Evolutionary conservation across 176 grass and related monocot genomes (phyloP), one percentile per base, ranked within the genome.

Genomic region (Paspalum notatum): DNA sequence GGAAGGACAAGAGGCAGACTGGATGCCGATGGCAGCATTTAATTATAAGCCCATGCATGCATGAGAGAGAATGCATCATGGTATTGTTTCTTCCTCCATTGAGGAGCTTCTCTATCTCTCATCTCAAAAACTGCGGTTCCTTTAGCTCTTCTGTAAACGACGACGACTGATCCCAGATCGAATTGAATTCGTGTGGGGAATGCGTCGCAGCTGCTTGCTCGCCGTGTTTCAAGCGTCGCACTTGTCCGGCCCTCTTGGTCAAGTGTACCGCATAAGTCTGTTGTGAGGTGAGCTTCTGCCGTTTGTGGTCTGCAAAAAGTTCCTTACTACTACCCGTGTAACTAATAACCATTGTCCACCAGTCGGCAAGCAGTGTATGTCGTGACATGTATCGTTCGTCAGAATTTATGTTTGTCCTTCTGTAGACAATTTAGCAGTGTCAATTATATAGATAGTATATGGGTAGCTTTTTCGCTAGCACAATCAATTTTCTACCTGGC

Each of bases 241-340:
- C 73, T 50, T 58, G 82, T 62, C 76, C 70, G 71, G 27, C 38
- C 38, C 70, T 76, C 82, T 12, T 76, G 68, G 81, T 60, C 75
- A 56, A 77, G 42, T 85, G 87, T 89, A 85, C 87, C 65, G 26
- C 77, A 77, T 89, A 85, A 81, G 82, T 48, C 82, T 89, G 64
- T 85, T 81, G 70, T 81, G 82, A 89, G 72, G 87, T 85, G 77
- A 85, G 77, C 87, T 65, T 66, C 72, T 81, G 71, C 49, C 32
- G 72, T 77, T 85, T 57, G 7, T 26, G 54, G 60, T 5, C 25
- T 68, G 62, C 73, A 66, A 57, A 83, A 71, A 24, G 26, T 25
- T n/a, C 42, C 25, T 27, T 32, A 32, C 32, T 32, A 32, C 32
- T 32, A 32, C 32, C 32, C n/a, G n/a, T n/a, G n/a, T 32, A 32